Evolutionary conservation across 176 grass and related monocot genomes (phyloP).

Genomic region (Hordeum marinum): DNA sequence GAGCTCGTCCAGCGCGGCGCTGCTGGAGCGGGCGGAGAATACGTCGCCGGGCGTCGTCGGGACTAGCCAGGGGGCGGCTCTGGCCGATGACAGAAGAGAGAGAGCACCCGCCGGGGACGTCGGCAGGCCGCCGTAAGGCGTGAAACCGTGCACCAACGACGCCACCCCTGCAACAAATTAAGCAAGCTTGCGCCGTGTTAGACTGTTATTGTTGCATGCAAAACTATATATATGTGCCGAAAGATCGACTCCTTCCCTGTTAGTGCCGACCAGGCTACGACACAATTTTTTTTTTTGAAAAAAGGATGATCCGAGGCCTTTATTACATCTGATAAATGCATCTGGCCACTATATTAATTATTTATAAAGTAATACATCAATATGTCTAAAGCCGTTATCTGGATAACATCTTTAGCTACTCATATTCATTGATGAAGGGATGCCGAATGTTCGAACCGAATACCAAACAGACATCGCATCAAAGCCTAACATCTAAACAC

Average conservation of each 20-base stretch:
- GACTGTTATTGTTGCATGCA: neutral
- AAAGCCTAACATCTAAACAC: no score
- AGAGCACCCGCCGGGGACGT: constrained; percentile 54
- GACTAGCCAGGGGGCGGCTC: constrained; percentile 37
- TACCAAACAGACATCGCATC: no score
- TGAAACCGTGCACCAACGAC: constrained; percentile 23
- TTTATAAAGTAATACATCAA: no score
- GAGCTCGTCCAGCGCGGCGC: constrained; percentile 74
- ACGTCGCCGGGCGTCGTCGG: constrained; percentile 21
- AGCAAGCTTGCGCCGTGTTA: neutral
- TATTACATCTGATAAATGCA: no score
- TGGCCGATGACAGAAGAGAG: constrained; percentile 85
- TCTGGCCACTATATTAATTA: no score
- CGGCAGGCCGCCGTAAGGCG: constrained; percentile 4
- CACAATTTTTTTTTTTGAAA: no score
- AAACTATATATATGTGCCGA: neutral
- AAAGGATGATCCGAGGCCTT: no score
- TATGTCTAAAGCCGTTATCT: no score
- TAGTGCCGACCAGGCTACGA: neutral
- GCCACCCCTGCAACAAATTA: constrained; percentile 32
- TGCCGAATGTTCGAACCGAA: no score
- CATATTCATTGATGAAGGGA: no score
- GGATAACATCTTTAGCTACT: no score
- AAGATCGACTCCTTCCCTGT: neutral
- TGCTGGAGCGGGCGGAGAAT: constrained; percentile 51